Evolutionary conservation across 2,329 filamentous ascomycete species (phyloP).

Genomic region (Neofusicoccum ribis): DNA sequence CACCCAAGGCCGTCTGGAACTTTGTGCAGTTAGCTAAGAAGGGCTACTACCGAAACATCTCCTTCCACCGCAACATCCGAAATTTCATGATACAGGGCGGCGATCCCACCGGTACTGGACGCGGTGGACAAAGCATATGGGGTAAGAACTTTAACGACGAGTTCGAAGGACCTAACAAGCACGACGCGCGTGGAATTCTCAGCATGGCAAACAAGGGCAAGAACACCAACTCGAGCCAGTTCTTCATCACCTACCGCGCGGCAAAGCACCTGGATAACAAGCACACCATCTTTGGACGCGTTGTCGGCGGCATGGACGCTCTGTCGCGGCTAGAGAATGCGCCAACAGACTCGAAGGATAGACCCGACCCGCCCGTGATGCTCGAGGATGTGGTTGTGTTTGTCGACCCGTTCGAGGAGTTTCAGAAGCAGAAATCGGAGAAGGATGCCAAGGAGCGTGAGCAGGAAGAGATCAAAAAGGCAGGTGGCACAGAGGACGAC

Average conservation of each 20-base stretch:
- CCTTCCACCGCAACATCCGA: conserved; percentile 90
- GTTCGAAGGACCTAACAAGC: conserved; percentile 84
- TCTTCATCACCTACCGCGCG: conserved; percentile 87
- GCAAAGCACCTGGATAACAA: conserved; percentile 87
- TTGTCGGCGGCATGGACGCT: conserved; percentile 74
- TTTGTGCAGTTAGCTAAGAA: conserved; percentile 85
- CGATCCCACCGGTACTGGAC: conserved; percentile 87
- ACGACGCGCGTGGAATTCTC: conserved; percentile 75
- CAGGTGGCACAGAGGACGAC: conserved; percentile 81
- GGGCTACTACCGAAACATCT: conserved; percentile 82
- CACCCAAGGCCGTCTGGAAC: conserved; percentile 95
- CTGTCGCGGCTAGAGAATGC: conserved; percentile 75
- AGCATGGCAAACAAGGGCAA: conserved; percentile 99
- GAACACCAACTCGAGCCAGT: conserved; percentile 94
- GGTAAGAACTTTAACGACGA: conserved; percentile 93
- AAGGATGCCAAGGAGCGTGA: conserved; percentile 62
- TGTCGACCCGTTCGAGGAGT: conserved; percentile 94
- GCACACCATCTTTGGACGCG: conserved; percentile 91
- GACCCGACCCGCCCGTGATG: conserved; percentile 52
- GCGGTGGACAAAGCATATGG: conserved; percentile 90
- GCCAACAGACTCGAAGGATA: conserved; percentile 59
- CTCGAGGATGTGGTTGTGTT: conserved; percentile 85
- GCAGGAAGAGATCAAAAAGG: conserved; percentile 61
- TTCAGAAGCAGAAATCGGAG: conserved; percentile 64
- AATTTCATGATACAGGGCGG: conserved; percentile 99